Evolutionary conservation across 2,329 filamentous ascomycete genomes (phyloP), one percentile per base, ranked within the genome.

Genomic region (Fusarium nematophilum): DNA sequence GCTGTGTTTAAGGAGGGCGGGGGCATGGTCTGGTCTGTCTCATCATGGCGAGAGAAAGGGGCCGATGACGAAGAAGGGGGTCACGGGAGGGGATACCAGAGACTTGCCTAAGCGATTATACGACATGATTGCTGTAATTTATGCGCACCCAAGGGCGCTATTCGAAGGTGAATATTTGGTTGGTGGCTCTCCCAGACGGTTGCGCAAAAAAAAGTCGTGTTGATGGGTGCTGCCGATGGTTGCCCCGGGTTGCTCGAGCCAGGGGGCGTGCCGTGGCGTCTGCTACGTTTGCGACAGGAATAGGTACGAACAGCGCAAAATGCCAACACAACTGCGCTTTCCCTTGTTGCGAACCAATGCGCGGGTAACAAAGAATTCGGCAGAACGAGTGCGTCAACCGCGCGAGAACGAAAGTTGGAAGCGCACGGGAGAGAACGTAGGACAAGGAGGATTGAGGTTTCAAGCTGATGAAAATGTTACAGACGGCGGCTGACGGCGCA

Each of bases 61-160:
- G 58, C 18, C 42, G 47, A 59, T 55, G 62, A 56, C 50, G 52
- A 51, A 54, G 54, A 46, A 49, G 55, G 59, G 57, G 53, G 52
- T 64, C 47, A 50, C 38, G 45, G 50, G 55, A 60, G 53, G 45
- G 17, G 43, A 37, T 31, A 25, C 23, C 39, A 34, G 37, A 40
- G 39, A 86, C 86, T 79, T 83, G 86, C 89, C 86, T 82, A 91
- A 76, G 69, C 88, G 86, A 80, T 91, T 90, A 80, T 92, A 92
- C 73, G 87, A 85, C 87, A 91, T 90, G 77, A 73, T 77, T 48
- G 67, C 58, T 59, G 29, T 47, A 46, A 62, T 62, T 56, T 55
- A 59, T 61, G 67, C 67, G 67, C 67, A 66, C 61, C 54, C 31
- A 54, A 29, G 53, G 53, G 67, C 56, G 67, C 65, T 52, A 31